Evolutionary conservation across 495 filamentous ascomycete genomes (phyloP).

Genomic region (Mytilinidion resinicola): DNA sequence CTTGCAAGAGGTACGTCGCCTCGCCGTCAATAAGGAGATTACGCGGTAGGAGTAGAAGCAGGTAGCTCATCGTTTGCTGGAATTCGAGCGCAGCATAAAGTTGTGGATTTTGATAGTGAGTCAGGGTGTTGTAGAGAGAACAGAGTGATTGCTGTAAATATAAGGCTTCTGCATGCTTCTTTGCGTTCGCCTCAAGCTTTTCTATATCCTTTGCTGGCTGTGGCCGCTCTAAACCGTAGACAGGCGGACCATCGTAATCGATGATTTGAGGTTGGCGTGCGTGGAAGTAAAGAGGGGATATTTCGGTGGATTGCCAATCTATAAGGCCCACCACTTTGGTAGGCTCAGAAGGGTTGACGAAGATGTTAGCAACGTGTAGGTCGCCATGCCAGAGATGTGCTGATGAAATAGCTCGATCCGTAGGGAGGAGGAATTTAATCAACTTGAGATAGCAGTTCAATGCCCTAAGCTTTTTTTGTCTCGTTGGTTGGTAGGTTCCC

Average conservation of each 20-base stretch:
- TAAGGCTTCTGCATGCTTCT: constrained; percentile 11
- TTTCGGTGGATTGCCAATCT: constrained; percentile 16
- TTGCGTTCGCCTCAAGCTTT: constrained; percentile 10
- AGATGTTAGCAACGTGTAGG: constrained; percentile 23
- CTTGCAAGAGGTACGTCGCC: constrained; percentile 3
- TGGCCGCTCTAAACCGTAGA: constrained; percentile 9
- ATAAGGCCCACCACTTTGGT: constrained; percentile 16
- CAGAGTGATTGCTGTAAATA: constrained; percentile 17
- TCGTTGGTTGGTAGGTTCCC: constrained; percentile 10
- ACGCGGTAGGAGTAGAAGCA: constrained; percentile 11
- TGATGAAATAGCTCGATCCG: constrained; percentile 2
- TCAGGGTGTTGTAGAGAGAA: constrained; percentile 16
- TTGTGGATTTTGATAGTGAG: constrained; percentile 7
- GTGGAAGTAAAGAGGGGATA: constrained; percentile 21
- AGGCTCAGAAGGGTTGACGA: constrained; percentile 15
- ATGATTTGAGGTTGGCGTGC: constrained; percentile 14
- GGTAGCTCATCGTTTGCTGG: constrained; percentile 7
- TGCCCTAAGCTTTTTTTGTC: constrained; percentile 4
- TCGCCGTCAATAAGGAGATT: constrained; percentile 15
- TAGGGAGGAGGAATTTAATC: constrained; percentile 6
- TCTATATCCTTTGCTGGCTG: constrained; percentile 11
- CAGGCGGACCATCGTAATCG: constrained; percentile 15
- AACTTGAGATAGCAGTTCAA: constrained; percentile 13
- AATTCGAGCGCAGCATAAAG: constrained; percentile 13
- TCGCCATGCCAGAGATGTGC: constrained; percentile 18